phyloP scores from a whole-genome alignment of 306 rosid species.

The Cucurbita pepo region DNA sequence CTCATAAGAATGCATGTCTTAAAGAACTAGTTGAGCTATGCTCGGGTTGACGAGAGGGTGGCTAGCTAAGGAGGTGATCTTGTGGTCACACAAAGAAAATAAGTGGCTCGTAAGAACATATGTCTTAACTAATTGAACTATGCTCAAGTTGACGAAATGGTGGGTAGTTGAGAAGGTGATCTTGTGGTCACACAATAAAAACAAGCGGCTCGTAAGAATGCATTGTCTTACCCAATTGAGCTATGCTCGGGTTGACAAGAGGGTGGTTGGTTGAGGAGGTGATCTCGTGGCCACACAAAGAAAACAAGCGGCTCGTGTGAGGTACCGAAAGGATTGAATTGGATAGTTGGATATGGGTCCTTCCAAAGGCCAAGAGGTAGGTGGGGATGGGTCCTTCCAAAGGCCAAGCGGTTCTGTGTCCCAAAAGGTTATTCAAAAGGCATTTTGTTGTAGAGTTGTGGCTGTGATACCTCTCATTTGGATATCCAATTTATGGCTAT shows the following conservation, averaged over 20 bases:
- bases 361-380: background rate
- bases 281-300: background rate
- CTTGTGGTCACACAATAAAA: no score
- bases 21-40: no score
- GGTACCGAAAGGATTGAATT: background rate
- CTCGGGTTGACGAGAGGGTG: no score
- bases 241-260: no score
- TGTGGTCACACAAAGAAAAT: no score
- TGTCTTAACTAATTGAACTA: no score
- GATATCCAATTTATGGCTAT: background rate
- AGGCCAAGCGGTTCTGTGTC: background rate
- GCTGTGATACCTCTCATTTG: background rate
- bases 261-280: background rate
- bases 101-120: no score
- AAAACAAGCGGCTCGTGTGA: background rate
- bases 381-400: background rate
- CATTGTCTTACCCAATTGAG: no score
- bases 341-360: background rate
- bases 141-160: no score
- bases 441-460: background rate
- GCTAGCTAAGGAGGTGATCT: no score
- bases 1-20: background rate
- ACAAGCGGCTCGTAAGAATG: no score
- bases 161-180: no score
- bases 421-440: background rate